Evolutionary conservation across 2,329 filamentous ascomycete species (phyloP).

Genomic region (Chaetomiaceae sp.): DNA sequence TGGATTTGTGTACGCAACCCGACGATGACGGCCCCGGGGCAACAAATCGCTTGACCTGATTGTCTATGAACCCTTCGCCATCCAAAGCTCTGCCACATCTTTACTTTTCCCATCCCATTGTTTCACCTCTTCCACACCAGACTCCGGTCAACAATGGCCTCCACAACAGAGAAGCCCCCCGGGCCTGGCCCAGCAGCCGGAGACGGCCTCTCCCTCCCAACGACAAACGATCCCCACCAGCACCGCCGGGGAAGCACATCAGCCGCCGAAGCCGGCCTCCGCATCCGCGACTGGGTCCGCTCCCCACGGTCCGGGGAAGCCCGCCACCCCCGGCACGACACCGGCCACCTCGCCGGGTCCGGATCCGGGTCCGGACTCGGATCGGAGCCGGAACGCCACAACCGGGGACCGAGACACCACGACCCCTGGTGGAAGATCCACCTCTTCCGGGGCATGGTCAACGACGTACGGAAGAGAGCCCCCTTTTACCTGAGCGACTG

Average conservation of each 20-base stretch:
- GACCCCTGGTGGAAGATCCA: conserved; percentile 67
- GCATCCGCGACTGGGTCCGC: conserved; percentile 14
- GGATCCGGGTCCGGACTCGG: not conserved
- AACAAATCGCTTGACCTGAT: no score
- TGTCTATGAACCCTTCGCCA: not conserved
- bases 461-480: conserved; percentile 68
- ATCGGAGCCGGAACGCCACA: not conserved
- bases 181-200: not conserved
- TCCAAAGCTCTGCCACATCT: no score
- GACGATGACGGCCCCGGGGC: no score
- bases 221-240: conserved; percentile 1
- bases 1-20: no score
- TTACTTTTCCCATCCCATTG: not conserved
- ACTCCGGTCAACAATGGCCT: conserved; percentile 1
- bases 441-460: conserved; percentile 73
- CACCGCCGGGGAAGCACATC: not conserved
- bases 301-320: not conserved
- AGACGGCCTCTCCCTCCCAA: conserved; percentile 1
- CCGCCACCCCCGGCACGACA: not conserved
- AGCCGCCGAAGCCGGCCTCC: not conserved
- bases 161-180: conserved; percentile 2
- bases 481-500: conserved; percentile 82
- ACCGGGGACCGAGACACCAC: not conserved
- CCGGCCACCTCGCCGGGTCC: not conserved
- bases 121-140: not conserved